A percentile compares a stretch with the other conserved stretches of the same genome.
phyloP scores from a whole-genome alignment of 2,329 filamentous ascomycete genomes.

The Alternaria sp. region DNA sequence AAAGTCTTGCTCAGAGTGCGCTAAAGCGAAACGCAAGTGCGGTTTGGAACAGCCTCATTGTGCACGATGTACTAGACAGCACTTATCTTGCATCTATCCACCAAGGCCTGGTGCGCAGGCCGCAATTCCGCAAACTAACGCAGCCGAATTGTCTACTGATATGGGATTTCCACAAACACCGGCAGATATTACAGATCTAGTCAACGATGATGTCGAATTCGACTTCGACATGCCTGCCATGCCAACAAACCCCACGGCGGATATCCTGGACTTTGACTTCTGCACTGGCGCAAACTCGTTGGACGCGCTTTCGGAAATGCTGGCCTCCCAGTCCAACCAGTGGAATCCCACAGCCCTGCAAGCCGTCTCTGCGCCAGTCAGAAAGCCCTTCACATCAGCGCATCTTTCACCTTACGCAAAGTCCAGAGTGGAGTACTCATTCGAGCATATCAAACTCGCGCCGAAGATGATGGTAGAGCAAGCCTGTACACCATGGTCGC shows the following conservation, averaged over 20 bases:
- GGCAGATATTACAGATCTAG: slow-evolving; percentile 32
- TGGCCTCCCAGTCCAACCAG: slow-evolving; percentile 1
- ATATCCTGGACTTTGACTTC: slow-evolving; percentile 32
- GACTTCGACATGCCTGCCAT: slow-evolving; percentile 16
- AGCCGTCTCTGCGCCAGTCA: not conserved
- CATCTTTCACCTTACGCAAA: slow-evolving; percentile 29
- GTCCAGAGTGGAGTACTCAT: slow-evolving; percentile 36
- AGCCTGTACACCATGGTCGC: slow-evolving; percentile 63
- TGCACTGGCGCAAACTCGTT: slow-evolving; percentile 57
- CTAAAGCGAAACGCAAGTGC: slow-evolving; percentile 65
- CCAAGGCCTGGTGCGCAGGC: slow-evolving; percentile 11
- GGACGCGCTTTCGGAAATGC: slow-evolving; percentile 53
- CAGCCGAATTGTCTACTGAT: slow-evolving; percentile 20
- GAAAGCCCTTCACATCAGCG: slow-evolving; percentile 18
- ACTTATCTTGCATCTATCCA: slow-evolving; percentile 59
- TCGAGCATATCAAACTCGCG: slow-evolving; percentile 37
- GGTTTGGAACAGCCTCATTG: slow-evolving; percentile 62
- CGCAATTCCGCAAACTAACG: not conserved
- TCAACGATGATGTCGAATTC: slow-evolving; percentile 2
- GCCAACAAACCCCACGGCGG: slow-evolving; percentile 7
- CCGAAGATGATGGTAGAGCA: slow-evolving; percentile 57
- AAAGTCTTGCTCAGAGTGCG: slow-evolving; percentile 66
- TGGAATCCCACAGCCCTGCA: slow-evolving; percentile 4
- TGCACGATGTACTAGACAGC: slow-evolving; percentile 60
- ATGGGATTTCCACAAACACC: slow-evolving; percentile 19